These are phyloP conservation scores for Harrya chromipes DNA, from an alignment of 768 basidiomycete species.

Conservation along the genomic window DNA sequence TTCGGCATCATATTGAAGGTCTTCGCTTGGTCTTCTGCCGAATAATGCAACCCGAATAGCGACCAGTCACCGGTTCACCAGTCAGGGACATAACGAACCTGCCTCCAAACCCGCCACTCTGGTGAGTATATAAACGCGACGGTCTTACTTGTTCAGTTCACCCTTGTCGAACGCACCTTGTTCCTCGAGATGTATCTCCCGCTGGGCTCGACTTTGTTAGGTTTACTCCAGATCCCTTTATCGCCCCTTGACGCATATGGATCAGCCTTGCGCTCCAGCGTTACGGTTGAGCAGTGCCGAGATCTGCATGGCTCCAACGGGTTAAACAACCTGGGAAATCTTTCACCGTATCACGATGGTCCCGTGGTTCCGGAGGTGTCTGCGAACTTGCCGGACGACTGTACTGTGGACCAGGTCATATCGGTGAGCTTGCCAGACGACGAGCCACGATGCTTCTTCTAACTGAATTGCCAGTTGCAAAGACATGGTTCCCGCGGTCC, in stretches of 20 bases:
- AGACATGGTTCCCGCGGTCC: slow-evolving; percentile 39
- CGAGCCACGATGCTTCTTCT: not conserved
- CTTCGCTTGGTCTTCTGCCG: too few relatives aligned
- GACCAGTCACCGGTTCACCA: too few relatives aligned
- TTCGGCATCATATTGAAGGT: too few relatives aligned
- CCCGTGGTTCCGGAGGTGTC: slow-evolving; percentile 26
- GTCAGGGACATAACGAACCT: too few relatives aligned
- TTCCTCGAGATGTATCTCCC: slow-evolving; percentile 16
- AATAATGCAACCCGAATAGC: too few relatives aligned
- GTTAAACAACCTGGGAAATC: slow-evolving; percentile 28
- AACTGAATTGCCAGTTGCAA: slow-evolving; percentile 28
- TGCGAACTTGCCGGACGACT: slow-evolving; percentile 32
- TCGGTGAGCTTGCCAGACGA: slow-evolving; percentile 25
- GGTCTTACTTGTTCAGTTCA: too few relatives aligned
- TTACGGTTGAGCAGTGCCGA: not conserved
- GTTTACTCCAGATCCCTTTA: slow-evolving; percentile 8
- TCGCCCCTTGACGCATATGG: not conserved
- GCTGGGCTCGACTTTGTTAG: slow-evolving; percentile 1
- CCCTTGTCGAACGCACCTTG: not conserved
- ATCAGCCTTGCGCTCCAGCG: not conserved
- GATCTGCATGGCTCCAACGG: not conserved
- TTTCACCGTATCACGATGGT: slow-evolving; percentile 34
- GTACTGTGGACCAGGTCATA: slow-evolving; percentile 36
- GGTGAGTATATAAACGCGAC: too few relatives aligned
- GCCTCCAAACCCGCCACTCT: too few relatives aligned